Base-by-base conservation (phyloP, 1,284 basidiomycete species). In the Naganishia sp. region DNA sequence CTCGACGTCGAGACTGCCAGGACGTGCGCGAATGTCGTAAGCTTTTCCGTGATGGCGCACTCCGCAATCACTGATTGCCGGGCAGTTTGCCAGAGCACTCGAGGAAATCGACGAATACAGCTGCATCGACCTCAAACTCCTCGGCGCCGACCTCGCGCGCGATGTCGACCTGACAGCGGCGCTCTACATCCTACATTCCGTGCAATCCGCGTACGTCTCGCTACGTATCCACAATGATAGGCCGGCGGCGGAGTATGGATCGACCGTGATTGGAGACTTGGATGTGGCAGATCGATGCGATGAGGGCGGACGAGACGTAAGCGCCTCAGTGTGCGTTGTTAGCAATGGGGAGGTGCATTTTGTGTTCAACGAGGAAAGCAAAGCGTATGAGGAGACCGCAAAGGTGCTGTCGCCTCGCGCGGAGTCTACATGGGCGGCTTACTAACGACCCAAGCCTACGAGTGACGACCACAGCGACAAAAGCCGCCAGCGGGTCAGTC, bases 101-200 rank as follows among this genome's bases (percentile, higher is more conserved):
- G 23, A 42, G 5, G 48, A 61, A 10, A 36, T 53, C 36, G 16
- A 50, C 0, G 36, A 28, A 43, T 61, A 42, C 59, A 52, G 59
- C 48, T 61, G 59, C 36, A 43, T 61, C 15, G 31, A 39, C 4
- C 42, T 52, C 48, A 52, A 43, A 42, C 25, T 61, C 11, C 36
- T 49, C 48, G 46, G 59, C 36, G 18, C 48, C 3, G 48, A 61
- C 7, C 39, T 61, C 39, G 44, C 48, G n/a, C 48, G 33, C n/a
- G 0, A 48, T 28, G 36, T 61, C 42, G n/a, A 61, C 59, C 43
- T 42, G 59, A 61, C 59, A 28, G 45, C 15, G 15, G n/a, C 56
- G 13, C 45, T 49, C 15, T 46, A 59, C 45, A 33, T 59, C 31
- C 56, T 59, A 11, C 45, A 59, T 2, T 46, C 59, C 3, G 50